Evolutionary conservation across 208 protist genomes (phyloP), one percentile per base, ranked within the genome.

Genomic region (Naegleria gruberi): DNA sequence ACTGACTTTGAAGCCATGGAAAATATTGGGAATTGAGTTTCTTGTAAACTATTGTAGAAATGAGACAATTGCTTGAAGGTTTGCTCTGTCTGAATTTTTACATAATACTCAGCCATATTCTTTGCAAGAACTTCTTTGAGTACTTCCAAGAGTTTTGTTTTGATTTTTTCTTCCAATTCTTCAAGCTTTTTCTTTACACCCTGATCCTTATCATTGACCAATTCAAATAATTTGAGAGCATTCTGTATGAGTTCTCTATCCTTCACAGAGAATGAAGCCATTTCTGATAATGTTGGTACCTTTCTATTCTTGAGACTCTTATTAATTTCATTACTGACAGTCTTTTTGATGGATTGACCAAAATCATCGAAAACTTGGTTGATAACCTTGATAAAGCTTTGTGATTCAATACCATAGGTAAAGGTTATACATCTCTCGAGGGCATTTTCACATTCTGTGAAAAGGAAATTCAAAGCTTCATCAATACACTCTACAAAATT

Each of bases 301-400:
- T 77, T 30, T n/a, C 12, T 37, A 37, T 19, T 6, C 34, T 77
- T 77, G 17, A 77, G 6, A 37, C 6, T 8, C 30, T 77, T 77
- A 26, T 7, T 37, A 12, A 77, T 84, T 84, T 46, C 81, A 45
- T 17, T 46, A 44, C 44, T 44, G 2, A 84, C 30, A 44, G n/a
- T 45, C 44, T 84, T 84, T 17, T 43, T 84, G 12, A 84, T n/a
- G 23, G 12, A 40, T 19, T 12, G 0, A 44, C 81, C 42, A 84
- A 45, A 84, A 4, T 84, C 81, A 19, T 46, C 81, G 44, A 84
- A 84, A 34, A 84, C 81, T 84, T 84, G 81, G 44, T 84, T 84
- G 6, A 84, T 46, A 30, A 44, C 40, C 5, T 26, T 7, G 44
- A 84, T 84, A 17, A 84, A 84, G 8, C 8, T 42, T 84, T 84